phyloP scores from a whole-genome alignment of 106 monocot genomes.

The Dendrobium nobile region DNA sequence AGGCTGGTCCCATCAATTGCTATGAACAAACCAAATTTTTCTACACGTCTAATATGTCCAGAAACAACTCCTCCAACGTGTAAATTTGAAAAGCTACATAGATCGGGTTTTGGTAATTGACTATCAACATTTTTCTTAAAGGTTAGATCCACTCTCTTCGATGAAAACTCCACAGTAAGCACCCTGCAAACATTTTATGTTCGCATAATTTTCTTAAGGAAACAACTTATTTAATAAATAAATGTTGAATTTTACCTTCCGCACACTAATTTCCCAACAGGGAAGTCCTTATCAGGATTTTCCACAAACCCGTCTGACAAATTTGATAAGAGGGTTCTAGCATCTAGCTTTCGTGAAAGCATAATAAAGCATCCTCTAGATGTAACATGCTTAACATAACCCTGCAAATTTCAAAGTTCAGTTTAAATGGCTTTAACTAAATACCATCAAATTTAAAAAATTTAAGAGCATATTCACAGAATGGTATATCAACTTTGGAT shows the following conservation, averaged over 20 bases:
- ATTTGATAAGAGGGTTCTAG: conserved; percentile 72
- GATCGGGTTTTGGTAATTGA: conserved; percentile 27
- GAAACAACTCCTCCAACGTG: conserved; percentile 69
- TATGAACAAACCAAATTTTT: conserved; percentile 80
- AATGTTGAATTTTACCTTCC: conserved; percentile 37
- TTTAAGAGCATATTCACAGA: neutral
- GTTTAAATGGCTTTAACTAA: neutral
- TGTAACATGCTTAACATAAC: conserved; percentile 76
- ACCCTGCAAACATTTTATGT: conserved; percentile 40
- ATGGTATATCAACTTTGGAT: neutral
- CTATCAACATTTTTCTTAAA: conserved; percentile 29
- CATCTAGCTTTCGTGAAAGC: conserved; percentile 77
- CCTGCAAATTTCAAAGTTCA: conserved; percentile 34
- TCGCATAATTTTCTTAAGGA: neutral
- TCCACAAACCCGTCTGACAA: conserved; percentile 75
- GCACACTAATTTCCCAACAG: conserved; percentile 66
- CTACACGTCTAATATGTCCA: conserved; percentile 61
- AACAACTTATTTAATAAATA: neutral
- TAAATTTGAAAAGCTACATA: conserved; percentile 28
- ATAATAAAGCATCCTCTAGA: conserved; percentile 90
- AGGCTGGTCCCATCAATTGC: conserved; percentile 50
- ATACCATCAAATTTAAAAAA: neutral
- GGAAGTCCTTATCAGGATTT: conserved; percentile 69
- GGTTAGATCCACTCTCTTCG: conserved; percentile 74
- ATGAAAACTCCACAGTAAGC: conserved; percentile 58